phyloP scores from a whole-genome alignment of 2,329 filamentous ascomycete species.

The Ascomycota sp. region DNA sequence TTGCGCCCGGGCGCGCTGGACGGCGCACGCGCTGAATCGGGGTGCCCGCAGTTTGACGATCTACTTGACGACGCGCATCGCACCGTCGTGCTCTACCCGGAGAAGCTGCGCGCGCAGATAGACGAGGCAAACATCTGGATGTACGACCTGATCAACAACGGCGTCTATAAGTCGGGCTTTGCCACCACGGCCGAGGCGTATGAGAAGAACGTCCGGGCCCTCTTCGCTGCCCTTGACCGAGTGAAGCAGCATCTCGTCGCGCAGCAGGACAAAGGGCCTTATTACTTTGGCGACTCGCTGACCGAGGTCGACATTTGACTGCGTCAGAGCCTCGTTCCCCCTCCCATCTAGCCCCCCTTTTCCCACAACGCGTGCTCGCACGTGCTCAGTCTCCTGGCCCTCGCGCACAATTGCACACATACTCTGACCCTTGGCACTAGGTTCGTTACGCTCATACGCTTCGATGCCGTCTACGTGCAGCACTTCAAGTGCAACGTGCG shows the following conservation, averaged over 20 bases:
- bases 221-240: slow-evolving; percentile 62
- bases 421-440: slow-evolving; percentile 6
- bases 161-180: slow-evolving; percentile 61
- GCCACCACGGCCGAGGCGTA: slow-evolving; percentile 71
- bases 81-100: slow-evolving; percentile 46
- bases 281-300: slow-evolving; percentile 52
- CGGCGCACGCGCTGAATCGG: no score
- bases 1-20: no score
- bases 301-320: slow-evolving; percentile 72
- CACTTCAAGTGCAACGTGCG: slow-evolving; percentile 76
- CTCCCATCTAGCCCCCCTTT: no score
- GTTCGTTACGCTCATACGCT: slow-evolving; percentile 52
- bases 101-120: slow-evolving; percentile 42
- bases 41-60: slow-evolving; percentile 40
- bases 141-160: slow-evolving; percentile 54
- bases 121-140: slow-evolving; percentile 66
- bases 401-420: background rate
- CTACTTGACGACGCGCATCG: slow-evolving; percentile 39
- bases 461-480: slow-evolving; percentile 67
- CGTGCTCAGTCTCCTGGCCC: background rate
- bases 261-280: slow-evolving; percentile 32
- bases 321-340: slow-evolving; percentile 8
- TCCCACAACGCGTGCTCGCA: no score
- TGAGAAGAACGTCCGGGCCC: slow-evolving; percentile 44
- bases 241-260: slow-evolving; percentile 47